Evolutionary conservation across 768 basidiomycete species (phyloP).

Genomic region (Mycena rebaudengoi): DNA sequence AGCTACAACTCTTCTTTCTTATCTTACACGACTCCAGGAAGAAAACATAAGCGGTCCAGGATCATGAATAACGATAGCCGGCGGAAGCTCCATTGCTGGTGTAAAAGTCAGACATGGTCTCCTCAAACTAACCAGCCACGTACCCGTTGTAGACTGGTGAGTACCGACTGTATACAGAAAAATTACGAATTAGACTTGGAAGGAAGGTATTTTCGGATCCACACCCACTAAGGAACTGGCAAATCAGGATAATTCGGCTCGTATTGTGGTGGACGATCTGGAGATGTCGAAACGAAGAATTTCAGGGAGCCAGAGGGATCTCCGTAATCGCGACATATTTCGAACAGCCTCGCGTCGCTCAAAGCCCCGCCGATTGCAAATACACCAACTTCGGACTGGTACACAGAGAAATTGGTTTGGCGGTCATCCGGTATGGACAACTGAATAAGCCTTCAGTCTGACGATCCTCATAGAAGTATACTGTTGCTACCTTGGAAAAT

Average conservation of each 20-base stretch:
- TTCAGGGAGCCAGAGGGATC: constrained; percentile 59
- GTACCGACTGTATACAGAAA: not conserved
- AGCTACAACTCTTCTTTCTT: constrained; percentile 21
- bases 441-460: constrained; percentile 31
- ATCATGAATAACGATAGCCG: constrained; percentile 21
- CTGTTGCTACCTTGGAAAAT: constrained; percentile 48
- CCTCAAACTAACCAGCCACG: too few species aligned
- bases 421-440: constrained; percentile 53
- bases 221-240: constrained; percentile 9
- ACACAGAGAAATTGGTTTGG: constrained; percentile 51
- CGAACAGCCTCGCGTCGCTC: constrained; percentile 48
- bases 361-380: constrained; percentile 52
- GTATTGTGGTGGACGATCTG: constrained; percentile 47
- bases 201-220: not conserved
- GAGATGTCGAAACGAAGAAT: constrained; percentile 58
- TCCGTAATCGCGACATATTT: constrained; percentile 53
- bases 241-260: constrained; percentile 23
- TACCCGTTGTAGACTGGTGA: constrained; percentile 10
- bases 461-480: not conserved
- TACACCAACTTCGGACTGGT: constrained; percentile 57
- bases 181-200: not conserved
- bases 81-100: not conserved
- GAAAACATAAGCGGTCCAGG: not conserved
- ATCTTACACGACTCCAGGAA: constrained; percentile 14
- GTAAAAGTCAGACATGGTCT: not conserved